Base-by-base conservation (phyloP, 2,329 filamentous ascomycete genomes). In the Epichloe festucae region DNA sequence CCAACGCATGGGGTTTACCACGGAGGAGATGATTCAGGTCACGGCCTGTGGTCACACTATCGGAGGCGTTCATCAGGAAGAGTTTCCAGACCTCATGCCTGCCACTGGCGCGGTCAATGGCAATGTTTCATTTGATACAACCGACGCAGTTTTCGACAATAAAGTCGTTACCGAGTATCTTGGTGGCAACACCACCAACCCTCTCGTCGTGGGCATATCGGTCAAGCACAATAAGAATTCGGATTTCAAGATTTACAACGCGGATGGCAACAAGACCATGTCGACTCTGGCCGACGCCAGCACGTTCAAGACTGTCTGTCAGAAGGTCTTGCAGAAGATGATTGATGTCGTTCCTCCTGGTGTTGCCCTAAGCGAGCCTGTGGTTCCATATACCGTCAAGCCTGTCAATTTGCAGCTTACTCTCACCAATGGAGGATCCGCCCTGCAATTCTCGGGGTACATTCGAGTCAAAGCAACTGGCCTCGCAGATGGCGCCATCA, bases 1-100 rank as follows among this genome's bases (percentile, higher is more conserved):
- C 57, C 52, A 65, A 5, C 72, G 78, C 48, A 77, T 81, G 70
- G 79, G 79, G 5, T 82, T 82, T 63, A 72, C 63, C 48, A 62
- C 62, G 11, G 62, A 69, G 15, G 76, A 82, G 56, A 82, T 82
- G 77, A 80, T 83, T 42, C 72, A 77, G 58, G 67, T 79, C 23
- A 73, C 73, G 2, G 79, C 78, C 10, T 84, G 80, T 59, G 80
- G 80, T 2, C 80, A 84, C 60, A 77, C 76, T 0, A 62, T 84
- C 21, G 80, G 80, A 21, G 76, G 78, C 15, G 79, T 82, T 7
- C 79, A 83, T 62, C 66, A 68, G 27, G 59, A 61, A 10, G 70
- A 79, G 55, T 79, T 79, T 54, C 74, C 76, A 0, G 65, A 72
- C 8, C 73, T 82, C 42, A 73, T 79, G 2, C 67, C 73, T 1